Evolutionary conservation across 306 rosid species (phyloP).

Genomic region (Vigna nakashimae): DNA sequence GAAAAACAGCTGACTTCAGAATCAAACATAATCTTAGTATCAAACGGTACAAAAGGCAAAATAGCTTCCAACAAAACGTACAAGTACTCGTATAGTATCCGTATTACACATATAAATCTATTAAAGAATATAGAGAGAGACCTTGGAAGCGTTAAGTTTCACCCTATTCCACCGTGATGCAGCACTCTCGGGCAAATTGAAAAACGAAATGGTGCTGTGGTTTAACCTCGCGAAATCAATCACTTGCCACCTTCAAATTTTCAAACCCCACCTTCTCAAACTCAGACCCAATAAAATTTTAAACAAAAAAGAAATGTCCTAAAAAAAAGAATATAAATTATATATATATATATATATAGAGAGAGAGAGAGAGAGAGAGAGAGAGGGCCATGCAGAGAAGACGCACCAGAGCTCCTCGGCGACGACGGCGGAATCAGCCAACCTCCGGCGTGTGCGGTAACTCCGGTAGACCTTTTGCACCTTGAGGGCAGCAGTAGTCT

Average conservation of each 20-base stretch:
- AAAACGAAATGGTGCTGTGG: constrained; percentile 86
- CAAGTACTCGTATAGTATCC: neutral
- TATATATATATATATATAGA: neutral
- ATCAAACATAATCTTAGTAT: constrained; percentile 24
- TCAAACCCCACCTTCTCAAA: constrained; percentile 15
- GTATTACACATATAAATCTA: constrained; percentile 13
- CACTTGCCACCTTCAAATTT: constrained; percentile 80
- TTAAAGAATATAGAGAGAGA: neutral
- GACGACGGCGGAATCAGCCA: constrained; percentile 94
- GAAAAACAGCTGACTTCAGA: constrained; percentile 42
- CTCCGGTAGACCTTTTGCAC: constrained; percentile 84
- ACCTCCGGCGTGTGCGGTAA: constrained; percentile 87
- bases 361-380: neutral
- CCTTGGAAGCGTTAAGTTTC: constrained; percentile 85
- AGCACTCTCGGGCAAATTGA: constrained; percentile 73
- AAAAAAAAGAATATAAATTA: constrained; percentile 1
- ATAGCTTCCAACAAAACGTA: neutral
- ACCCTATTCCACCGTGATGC: constrained; percentile 76
- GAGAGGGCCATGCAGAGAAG: constrained; percentile 10
- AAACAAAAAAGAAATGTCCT: neutral
- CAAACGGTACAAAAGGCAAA: neutral
- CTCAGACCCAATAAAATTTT: neutral
- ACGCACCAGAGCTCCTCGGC: constrained; percentile 88
- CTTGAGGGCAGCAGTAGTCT: constrained; percentile 62
- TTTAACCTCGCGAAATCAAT: constrained; percentile 72